These are phyloP conservation scores for Boletus edulis DNA, from an alignment of 768 basidiomycete species.

Conservation along the genomic window DNA sequence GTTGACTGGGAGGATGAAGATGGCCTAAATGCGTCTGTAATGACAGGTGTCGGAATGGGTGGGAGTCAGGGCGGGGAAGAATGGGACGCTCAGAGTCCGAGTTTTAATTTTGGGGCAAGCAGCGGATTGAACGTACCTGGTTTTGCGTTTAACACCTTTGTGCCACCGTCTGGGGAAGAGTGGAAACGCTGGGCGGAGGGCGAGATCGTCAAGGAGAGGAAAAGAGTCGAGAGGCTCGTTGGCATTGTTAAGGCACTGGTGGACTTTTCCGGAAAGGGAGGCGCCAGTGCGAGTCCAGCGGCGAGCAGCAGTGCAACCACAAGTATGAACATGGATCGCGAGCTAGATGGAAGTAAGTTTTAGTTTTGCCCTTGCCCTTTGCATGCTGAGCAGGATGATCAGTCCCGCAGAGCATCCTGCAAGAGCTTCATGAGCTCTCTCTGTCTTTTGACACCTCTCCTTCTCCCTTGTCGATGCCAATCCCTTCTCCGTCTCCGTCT, in stretches of 20 bases:
- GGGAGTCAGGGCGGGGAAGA: constrained; percentile 22
- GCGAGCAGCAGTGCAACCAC: neutral
- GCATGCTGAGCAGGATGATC: constrained; percentile 1
- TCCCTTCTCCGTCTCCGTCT: constrained; percentile 28
- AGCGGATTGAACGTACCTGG: constrained; percentile 13
- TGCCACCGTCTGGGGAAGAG: constrained; percentile 13
- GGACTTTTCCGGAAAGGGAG: constrained; percentile 53
- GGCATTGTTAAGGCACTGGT: constrained; percentile 58
- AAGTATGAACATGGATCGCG: constrained; percentile 5
- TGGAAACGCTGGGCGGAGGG: constrained; percentile 31
- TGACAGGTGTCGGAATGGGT: constrained; percentile 13
- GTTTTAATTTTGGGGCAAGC: constrained; percentile 11
- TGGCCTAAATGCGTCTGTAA: constrained; percentile 7
- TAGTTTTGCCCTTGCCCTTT: neutral
- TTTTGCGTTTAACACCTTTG: constrained; percentile 9
- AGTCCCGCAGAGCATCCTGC: constrained; percentile 23
- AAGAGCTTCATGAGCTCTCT: constrained; percentile 28
- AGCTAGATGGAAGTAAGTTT: constrained; percentile 17
- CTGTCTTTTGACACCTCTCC: constrained; percentile 22
- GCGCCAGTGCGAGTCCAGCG: neutral
- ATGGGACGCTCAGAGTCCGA: constrained; percentile 21
- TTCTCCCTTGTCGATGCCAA: constrained; percentile 13
- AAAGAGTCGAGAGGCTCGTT: constrained; percentile 60
- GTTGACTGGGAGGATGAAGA: constrained; percentile 31
- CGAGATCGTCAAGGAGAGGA: constrained; percentile 54